Base-by-base conservation (phyloP, 1,284 basidiomycete species). In the Spongiforma sp. region DNA sequence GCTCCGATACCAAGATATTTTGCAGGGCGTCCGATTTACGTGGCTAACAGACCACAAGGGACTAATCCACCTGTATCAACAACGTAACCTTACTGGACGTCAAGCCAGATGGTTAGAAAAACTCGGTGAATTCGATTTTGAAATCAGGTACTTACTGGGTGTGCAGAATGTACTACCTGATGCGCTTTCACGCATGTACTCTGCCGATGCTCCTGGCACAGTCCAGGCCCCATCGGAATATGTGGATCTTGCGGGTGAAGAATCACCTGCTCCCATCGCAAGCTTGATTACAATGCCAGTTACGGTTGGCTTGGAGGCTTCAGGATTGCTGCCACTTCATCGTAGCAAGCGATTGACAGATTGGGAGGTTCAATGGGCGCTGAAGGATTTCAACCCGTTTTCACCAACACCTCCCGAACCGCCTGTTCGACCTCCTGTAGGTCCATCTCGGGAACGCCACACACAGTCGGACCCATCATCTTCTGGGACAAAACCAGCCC, bases 21-120 rank as follows among this genome's bases (percentile, higher is more conserved):
- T 73, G 6, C 67, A 69, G 10, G 80, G 81, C 0, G 55, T 50
- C 0, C 46, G 61, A 0, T 82, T 83, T 37, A 59, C 41, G 0
- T 77, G 80, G 73, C 60, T 73, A 7, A 82, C 77, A 0, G 80
- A 83, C 60, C 79, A 83, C 37, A 77, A 79, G n/a, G 73, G 74
- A 0, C 62, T 82, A 0, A 69, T 75, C 5, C 72, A 77, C 56
- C 52, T 83, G 0, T 37, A 73, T 6, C 63, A 67, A 0, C 80
- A 83, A 59, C 72, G 73, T 36, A 69, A 75, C 10, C 50, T 82
- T 30, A 77, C 77, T 0, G 69, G 73, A 0, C 63, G 73, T 3
- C 80, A 83, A 56, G 78, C 76, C 0, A 59, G 72, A 0, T 83
- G 82, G 83, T 9, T 82, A 1, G 79, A 81, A 3, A 67, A 68